Percentiles rank a stretch among this genome's conserved stretches.
These are phyloP conservation scores for Cucurbita argyrosperma DNA, from an alignment of 306 rosid species.

Conservation along the genomic window DNA sequence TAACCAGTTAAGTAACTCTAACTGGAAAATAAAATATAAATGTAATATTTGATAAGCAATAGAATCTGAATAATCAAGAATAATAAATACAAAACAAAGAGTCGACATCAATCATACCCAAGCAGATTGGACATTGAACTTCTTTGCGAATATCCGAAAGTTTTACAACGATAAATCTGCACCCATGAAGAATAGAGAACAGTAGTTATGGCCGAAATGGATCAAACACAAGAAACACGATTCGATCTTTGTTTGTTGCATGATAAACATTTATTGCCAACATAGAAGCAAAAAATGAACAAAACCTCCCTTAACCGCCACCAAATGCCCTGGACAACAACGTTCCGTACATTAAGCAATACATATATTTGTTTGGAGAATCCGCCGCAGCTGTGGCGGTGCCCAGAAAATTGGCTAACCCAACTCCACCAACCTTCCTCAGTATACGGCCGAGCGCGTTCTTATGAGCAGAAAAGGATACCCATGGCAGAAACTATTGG, in stretches of 20 bases:
- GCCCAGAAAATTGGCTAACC: conserved; percentile 1
- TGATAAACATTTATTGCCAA: neutral
- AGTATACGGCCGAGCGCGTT: neutral
- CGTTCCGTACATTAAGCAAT: neutral
- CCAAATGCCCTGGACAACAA: neutral
- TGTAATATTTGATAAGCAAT: neutral
- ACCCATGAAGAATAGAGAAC: conserved; percentile 12
- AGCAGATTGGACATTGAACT: conserved; percentile 74
- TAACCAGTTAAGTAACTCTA: neutral
- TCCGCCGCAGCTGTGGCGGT: neutral
- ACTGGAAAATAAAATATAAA: neutral
- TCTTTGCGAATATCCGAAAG: conserved; percentile 50
- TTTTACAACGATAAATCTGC: conserved; percentile 35
- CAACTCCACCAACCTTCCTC: conserved; percentile 9
- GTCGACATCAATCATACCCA: conserved; percentile 29
- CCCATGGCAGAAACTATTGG: neutral
- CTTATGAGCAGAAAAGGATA: neutral
- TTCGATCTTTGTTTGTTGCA: neutral
- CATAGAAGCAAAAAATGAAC: neutral
- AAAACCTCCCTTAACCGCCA: neutral
- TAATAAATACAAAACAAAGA: neutral
- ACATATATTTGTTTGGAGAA: neutral
- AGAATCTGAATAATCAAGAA: neutral
- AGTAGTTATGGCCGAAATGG: neutral
- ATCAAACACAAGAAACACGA: neutral